Percentiles rank a stretch among this genome's conserved stretches.
Conservation (phyloP, 371 early-diverging fungal genomes). For the Syncephalastrum contaminatum region DNA sequence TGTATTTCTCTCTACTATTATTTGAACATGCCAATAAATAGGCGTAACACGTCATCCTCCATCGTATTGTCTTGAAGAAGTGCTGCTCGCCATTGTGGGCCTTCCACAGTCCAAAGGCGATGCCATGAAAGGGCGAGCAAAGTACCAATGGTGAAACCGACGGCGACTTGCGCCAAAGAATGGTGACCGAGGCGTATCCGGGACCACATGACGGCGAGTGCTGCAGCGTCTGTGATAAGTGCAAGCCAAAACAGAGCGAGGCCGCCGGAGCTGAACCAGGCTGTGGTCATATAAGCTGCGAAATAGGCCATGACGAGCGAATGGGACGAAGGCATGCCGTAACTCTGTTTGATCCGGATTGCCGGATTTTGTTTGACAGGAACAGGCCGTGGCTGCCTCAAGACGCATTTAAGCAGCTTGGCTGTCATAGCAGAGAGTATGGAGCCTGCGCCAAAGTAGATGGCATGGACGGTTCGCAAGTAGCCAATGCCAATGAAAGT, state of each 20-base stretch:
- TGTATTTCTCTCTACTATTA: neutral
- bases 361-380: conserved; percentile 1
- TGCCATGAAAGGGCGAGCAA: conserved; percentile 12
- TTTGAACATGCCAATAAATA: conserved; percentile 1
- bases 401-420: conserved; percentile 44
- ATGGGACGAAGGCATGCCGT: conserved; percentile 81
- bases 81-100: too few species aligned
- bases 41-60: neutral
- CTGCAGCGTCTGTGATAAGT: too few species aligned
- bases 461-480: conserved; percentile 28
- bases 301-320: conserved; percentile 74
- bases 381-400: conserved; percentile 52
- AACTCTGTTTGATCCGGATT: conserved; percentile 22
- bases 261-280: too few species aligned
- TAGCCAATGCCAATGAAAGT: conserved; percentile 14
- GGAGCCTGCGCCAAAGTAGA: conserved; percentile 30
- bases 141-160: conserved; percentile 43
- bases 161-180: conserved; percentile 49
- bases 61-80: too few species aligned
- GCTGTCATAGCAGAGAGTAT: conserved; percentile 29
- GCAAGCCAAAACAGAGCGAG: too few species aligned
- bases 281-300: conserved; percentile 35
- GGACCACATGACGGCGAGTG: conserved; percentile 52
- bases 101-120: conserved; percentile 3
- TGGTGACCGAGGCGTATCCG: conserved; percentile 53